Evolutionary conservation across 1,284 basidiomycete genomes (phyloP), one percentile per base, ranked within the genome.

Genomic region (Rhodotorula sp.): DNA sequence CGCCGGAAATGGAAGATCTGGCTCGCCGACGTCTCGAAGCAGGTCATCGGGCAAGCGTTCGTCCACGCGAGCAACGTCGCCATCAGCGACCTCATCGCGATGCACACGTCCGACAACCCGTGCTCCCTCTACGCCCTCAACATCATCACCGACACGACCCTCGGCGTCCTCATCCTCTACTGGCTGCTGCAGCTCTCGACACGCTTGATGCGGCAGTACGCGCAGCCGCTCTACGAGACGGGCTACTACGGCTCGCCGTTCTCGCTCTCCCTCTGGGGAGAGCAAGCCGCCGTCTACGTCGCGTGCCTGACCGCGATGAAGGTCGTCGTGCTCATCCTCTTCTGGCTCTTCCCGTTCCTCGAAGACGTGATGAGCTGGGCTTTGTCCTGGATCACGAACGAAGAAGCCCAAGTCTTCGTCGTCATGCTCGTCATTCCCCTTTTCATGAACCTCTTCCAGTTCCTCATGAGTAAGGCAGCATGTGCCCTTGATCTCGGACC

Each of bases 1-100:
- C 92, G 89, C 79, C 86, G 95, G 49, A 90, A 89, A 38, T 98
- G 95, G 95, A 85, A 87, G 79, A 93, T 97, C 82, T 98, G 95
- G 92, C 80, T 90, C 50, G 92, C 90, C 79, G 93, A 95, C 78
- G 90, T 95, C 5, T 89, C 88, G 14, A 95, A 98, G 81, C 95
- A 99, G 84, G 84, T 97, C 60, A 85, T 91, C 31, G 95, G 95
- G 48, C 93, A 97, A 80, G 86, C 91, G 81, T 91, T 94, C 77
- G 88, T 97, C 6, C 95, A 98, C 80, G 87, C 86, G 6, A 84
- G 90, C 60, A 98, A 98, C 80, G 86, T 98, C 31, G 82, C 95
- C 55, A 88, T 93, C 70, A 60, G 59, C 16, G 86, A 86, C 76
- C 69, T 82, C 19, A 80, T 83, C 52, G 92, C 91, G 0, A 83